Evolutionary conservation across 1,139 yeast species (phyloP), one percentile per base, ranked within the genome.

Genomic region (Kodamaea derodonti): DNA sequence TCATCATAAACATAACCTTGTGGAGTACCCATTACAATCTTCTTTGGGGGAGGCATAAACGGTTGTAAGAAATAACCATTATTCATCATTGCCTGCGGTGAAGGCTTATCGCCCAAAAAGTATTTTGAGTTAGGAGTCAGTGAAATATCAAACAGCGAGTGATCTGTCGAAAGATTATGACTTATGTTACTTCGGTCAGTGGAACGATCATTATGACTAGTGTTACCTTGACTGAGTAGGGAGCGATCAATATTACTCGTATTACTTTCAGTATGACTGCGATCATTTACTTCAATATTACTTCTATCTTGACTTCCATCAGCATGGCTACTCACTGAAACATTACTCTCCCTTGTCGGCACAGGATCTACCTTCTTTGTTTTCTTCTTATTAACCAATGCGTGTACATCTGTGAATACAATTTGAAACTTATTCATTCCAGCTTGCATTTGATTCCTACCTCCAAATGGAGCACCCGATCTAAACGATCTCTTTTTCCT

Each of bases 341-440:
- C 53, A 40, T 58, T 54, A 6, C 17, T 13, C 17, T 25, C 28
- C 14, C 13, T 7, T 11, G 28, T 25, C 28, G 28, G 17, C 17
- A 25, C 17, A 13, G 28, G 28, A 23, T 35, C 32, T 23, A 17
- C 20, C 33, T 28, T 41, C 20, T 25, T 24, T 12, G 18, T 8
- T 42, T 58, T 52, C 48, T 58, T 57, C 40, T 57, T 56, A 46
- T 65, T 63, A 64, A 65, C 63, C 39, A 69, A 51, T 3, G 73
- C 63, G 43, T 65, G 72, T 29, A 72, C 72, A 47, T 73, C 79
- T 3, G 76, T 64, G 37, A 74, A 65, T 1, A 74, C 74, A 39
- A 74, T 74, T 49, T 74, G 80, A 47, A 74, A 74, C 51, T 70
- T 69, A 46, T 64, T 67, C 66, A 68, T 65, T 8, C 73, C 73